Conservation (phyloP, 768 basidiomycete species). For the Pisolithus marmoratus region DNA sequence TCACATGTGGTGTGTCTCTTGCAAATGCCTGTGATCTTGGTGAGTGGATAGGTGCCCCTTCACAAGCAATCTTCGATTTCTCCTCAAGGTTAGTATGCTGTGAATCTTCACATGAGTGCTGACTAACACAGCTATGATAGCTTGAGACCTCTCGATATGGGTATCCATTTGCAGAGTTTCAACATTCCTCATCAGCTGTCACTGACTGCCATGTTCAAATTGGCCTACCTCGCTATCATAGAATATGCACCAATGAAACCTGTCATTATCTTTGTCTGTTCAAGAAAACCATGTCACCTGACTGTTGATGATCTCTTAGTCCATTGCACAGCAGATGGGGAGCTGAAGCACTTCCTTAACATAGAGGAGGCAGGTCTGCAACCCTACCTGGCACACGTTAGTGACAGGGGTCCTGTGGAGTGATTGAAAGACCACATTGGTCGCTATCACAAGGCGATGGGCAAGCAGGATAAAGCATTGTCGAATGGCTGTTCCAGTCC, state of each 20-base stretch:
- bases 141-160: slow-evolving; percentile 95
- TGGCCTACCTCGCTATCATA: slow-evolving; percentile 86
- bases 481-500: slow-evolving; percentile 86
- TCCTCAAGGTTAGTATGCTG: slow-evolving; percentile 62
- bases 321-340: slow-evolving; percentile 84
- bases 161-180: slow-evolving; percentile 95
- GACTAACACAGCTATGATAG: slow-evolving; percentile 33
- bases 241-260: slow-evolving; percentile 85
- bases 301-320: slow-evolving; percentile 88
- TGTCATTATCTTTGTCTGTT: slow-evolving; percentile 89
- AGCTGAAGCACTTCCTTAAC: slow-evolving; percentile 84
- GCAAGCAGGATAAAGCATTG: slow-evolving; percentile 90
- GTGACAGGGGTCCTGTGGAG: slow-evolving; percentile 70
- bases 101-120: neutral
- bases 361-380: slow-evolving; percentile 77
- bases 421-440: slow-evolving; percentile 87
- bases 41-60: slow-evolving; percentile 95
- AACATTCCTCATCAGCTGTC: slow-evolving; percentile 95
- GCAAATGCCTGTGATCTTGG: slow-evolving; percentile 96
- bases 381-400: slow-evolving; percentile 82
- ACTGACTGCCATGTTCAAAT: slow-evolving; percentile 96
- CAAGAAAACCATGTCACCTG: slow-evolving; percentile 87
- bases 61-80: slow-evolving; percentile 97
- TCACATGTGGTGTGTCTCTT: slow-evolving; percentile 91
- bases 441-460: slow-evolving; percentile 92